Evolutionary conservation across 2,329 filamentous ascomycete species (phyloP).

Genomic region (Sarocladiaceae sp.): DNA sequence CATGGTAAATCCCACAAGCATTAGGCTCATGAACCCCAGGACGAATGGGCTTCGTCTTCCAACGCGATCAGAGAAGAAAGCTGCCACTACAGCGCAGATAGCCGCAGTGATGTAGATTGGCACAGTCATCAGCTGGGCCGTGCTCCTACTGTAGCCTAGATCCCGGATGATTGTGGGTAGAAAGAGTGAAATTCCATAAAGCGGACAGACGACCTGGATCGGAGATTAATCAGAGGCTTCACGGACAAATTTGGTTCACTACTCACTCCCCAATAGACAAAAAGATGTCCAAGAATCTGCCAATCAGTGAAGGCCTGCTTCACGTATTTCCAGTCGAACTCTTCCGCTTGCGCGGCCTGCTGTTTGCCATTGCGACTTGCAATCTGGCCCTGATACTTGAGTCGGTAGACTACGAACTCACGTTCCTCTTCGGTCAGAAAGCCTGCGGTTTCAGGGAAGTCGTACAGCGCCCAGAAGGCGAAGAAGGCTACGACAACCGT

Average conservation of each 20-base stretch:
- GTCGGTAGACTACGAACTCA: constrained; percentile 60
- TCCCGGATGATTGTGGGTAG: constrained; percentile 58
- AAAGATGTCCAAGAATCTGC: constrained; percentile 62
- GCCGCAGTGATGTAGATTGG: constrained; percentile 57
- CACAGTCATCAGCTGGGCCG: constrained; percentile 60
- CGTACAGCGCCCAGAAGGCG: constrained; percentile 67
- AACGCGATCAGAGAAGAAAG: constrained; percentile 48
- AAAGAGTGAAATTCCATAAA: constrained; percentile 54
- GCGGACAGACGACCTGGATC: constrained; percentile 42
- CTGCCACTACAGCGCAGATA: constrained; percentile 46
- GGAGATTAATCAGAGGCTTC: not conserved
- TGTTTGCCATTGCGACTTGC: constrained; percentile 12
- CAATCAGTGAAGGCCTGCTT: constrained; percentile 69
- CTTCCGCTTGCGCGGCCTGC: constrained; percentile 58
- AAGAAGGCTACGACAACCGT: constrained; percentile 61
- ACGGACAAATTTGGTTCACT: constrained; percentile 11
- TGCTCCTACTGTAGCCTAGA: constrained; percentile 50
- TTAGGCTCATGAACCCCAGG: constrained; percentile 43
- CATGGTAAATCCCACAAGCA: constrained; percentile 53
- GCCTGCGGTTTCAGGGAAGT: constrained; percentile 72
- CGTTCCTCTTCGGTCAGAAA: constrained; percentile 70
- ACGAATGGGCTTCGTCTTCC: constrained; percentile 51
- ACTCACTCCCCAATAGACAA: constrained; percentile 59
- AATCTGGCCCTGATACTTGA: constrained; percentile 56
- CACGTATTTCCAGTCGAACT: constrained; percentile 70